Percentiles rank a stretch among this genome's conserved stretches.
Conservation (phyloP, 345 rosid genomes). For the Anastatica hierochuntica region DNA sequence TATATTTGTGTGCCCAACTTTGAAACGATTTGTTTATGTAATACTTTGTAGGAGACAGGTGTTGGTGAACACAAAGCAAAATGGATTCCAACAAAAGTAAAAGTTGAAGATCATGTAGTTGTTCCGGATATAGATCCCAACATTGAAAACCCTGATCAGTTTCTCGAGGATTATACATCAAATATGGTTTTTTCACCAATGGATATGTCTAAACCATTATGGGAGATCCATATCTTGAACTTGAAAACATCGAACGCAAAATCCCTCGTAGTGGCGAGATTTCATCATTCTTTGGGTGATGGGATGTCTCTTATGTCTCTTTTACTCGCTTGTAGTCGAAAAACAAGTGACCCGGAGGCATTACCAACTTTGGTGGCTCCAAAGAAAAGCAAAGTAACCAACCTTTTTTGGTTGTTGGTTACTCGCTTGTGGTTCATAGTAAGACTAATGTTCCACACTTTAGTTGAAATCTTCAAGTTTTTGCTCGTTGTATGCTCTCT, state of each 20-base stretch:
- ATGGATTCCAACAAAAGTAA: conserved; percentile 4
- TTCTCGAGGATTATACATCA: conserved; percentile 9
- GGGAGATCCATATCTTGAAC: no score
- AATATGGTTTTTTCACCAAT: conserved; percentile 4
- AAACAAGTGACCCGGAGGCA: conserved; percentile 39
- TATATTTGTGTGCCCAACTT: no score
- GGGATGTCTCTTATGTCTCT: no score
- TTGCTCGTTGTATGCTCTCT: conserved; percentile 21
- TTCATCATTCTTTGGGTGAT: conserved; percentile 55
- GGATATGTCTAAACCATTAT: conserved; percentile 1
- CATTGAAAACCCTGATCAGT: neutral
- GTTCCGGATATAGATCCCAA: conserved; percentile 3
- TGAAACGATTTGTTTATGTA: no score
- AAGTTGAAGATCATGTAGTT: conserved; percentile 4
- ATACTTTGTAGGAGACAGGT: no score
- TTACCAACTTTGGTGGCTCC: conserved; percentile 20
- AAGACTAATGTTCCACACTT: conserved; percentile 35
- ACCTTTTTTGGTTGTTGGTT: conserved; percentile 13
- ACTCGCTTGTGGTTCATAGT: conserved; percentile 28
- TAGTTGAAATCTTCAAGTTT: conserved; percentile 32
- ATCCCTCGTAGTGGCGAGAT: conserved; percentile 20
- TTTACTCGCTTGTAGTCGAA: conserved; percentile 41
- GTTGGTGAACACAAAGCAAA: neutral
- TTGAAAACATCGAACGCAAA: neutral
- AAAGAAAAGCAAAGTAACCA: conserved; percentile 1